Base-by-base conservation (phyloP, 2,329 filamentous ascomycete genomes). In the Colletotrichum caudatum region DNA sequence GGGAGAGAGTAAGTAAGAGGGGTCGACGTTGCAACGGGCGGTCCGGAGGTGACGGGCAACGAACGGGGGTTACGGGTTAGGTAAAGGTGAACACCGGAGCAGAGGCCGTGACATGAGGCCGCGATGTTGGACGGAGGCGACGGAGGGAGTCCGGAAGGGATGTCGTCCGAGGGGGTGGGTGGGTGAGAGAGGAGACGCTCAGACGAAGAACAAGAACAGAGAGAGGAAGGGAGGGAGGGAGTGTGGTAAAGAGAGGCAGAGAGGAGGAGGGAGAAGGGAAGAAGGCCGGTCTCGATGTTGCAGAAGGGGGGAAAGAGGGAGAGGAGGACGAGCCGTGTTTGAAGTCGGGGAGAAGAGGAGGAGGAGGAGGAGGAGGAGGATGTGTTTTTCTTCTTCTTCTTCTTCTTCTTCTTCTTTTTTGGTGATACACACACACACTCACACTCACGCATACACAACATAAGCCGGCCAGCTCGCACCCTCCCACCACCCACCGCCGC, bases 391-490 rank as follows among this genome's bases (percentile, higher is more conserved):
- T 37, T 37, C 11, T 41, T 41, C 39, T 46, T 71, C n/a, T n/a
- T n/a, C n/a, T n/a, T 56, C 39, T 58, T 53, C 18, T 44, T 44
- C 7, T 46, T 46, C 44, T 46, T 46, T 46, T 46, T 20, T 71
- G 63, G 71, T 73, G 68, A 73, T 73, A 73, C 71, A 71, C 62
- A 66, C 44, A 44, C 41, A 7, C 41, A 44, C 41, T 18, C 41
- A 44, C 41, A 44, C 16, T 8, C 41, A 44, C 41, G 20, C 41
- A 44, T 9, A 41, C 41, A 44, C 41, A 44, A 44, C 41, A 44
- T 16, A 44, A 44, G 6, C 62, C 67, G 57, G 37, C 67, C 62
- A 73, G 62, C 64, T 69, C 69, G 68, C 64, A 60, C 66, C 44
- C 69, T 64, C 66, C 51, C 51, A 54, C 60, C 41, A 54, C 69